Conservation (phyloP, 2,329 filamentous ascomycete species). For the Nannizzia gypsea region DNA sequence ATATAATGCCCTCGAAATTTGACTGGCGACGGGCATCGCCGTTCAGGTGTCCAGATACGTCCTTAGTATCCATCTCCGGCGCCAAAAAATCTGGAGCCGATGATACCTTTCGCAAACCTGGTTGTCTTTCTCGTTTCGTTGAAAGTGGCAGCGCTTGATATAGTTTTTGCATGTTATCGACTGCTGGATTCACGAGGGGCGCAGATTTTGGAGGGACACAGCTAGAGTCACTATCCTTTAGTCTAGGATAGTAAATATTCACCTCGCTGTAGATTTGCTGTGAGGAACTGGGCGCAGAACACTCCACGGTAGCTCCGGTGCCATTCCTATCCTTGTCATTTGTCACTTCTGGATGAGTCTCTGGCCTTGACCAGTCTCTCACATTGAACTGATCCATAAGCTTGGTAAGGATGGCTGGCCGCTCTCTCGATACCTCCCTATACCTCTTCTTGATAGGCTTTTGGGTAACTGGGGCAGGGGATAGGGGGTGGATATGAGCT, state of each 20-base stretch:
- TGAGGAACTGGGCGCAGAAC: background rate
- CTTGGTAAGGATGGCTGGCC: slow-evolving; percentile 8
- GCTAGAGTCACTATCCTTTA: background rate
- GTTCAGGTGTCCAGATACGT: background rate
- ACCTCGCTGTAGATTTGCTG: background rate
- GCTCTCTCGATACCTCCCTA: background rate
- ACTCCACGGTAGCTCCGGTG: background rate
- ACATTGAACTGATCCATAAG: slow-evolving; percentile 10
- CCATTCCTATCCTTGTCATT: background rate
- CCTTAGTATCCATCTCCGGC: background rate
- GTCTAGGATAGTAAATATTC: slow-evolving; percentile 1
- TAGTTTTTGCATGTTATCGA: background rate
- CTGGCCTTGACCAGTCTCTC: slow-evolving; percentile 1
- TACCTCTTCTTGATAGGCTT: background rate
- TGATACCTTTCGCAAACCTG: background rate
- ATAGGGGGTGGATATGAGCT: background rate
- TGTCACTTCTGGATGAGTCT: background rate
- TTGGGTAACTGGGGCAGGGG: background rate
- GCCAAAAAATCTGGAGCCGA: background rate
- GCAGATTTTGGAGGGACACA: slow-evolving; percentile 1
- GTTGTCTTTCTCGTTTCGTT: background rate
- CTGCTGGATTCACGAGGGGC: background rate
- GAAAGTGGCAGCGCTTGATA: background rate
- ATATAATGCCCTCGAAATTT: slow-evolving; percentile 15
- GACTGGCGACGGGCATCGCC: background rate